Conservation (phyloP, 345 rosid species). For the Citrus sinensis region DVS_A1.0 CM039169.1:1751001-1751500, state of each 20-base stretch:
- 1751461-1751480: not conserved
- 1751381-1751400: not conserved
- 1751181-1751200: conserved; percentile 56
- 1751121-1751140: not conserved
- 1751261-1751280: conserved; percentile 52
- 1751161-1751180: conserved; percentile 14
- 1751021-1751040: conserved; percentile 64
- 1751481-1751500: not conserved
- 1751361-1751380: not conserved
- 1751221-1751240: conserved; percentile 71
- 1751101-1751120: conserved; percentile 2
- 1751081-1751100: conserved; percentile 63
- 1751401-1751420: not conserved
- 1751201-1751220: conserved; percentile 79
- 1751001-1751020: conserved; percentile 57
- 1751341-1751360: not conserved
- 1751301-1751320: not conserved
- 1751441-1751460: not conserved
- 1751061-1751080: conserved; percentile 77
- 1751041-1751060: conserved; percentile 82
- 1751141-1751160: not conserved
- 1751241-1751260: conserved; percentile 59
- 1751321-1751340: not conserved
- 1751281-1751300: not conserved
- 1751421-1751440: not conserved